Evolutionary conservation across 176 grass and related monocot genomes (phyloP).

Genomic region (Avena insularis): DNA sequence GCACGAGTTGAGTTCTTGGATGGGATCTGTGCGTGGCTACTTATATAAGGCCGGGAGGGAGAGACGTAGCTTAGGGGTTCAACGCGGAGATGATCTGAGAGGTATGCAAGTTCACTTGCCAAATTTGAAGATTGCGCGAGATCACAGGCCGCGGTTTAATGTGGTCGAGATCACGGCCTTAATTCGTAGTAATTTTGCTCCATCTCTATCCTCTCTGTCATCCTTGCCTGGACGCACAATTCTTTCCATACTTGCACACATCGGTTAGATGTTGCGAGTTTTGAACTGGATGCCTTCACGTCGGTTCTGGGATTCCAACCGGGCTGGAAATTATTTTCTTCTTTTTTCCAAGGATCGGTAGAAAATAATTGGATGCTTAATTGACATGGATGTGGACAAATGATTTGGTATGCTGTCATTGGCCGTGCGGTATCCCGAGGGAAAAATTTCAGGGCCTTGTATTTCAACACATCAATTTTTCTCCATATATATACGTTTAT

Average conservation of each 20-base stretch:
- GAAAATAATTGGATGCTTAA: constrained; percentile 1
- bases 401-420: background rate
- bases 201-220: constrained; percentile 19
- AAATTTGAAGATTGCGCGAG: constrained; percentile 39
- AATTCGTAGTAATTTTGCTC: constrained; percentile 30
- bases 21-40: background rate
- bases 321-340: background rate
- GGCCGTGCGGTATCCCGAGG: no score
- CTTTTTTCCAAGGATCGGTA: background rate
- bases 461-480: background rate
- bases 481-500: background rate
- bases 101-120: constrained; percentile 37
- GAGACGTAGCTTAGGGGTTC: background rate
- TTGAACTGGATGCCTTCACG: constrained; percentile 40
- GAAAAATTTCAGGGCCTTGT: no score
- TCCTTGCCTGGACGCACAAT: constrained; percentile 9
- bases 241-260: constrained; percentile 22
- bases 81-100: constrained; percentile 37
- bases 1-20: constrained; percentile 28
- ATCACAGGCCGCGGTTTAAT: constrained; percentile 44
- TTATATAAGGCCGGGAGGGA: constrained; percentile 36
- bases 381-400: background rate
- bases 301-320: background rate
- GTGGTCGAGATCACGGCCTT: constrained; percentile 42
- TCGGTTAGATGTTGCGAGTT: background rate